Percentiles rank a stretch among this genome's conserved stretches.
Evolutionary conservation across 208 protist species (phyloP).

Genomic region (Acanthamoeba rhysodes): DNA sequence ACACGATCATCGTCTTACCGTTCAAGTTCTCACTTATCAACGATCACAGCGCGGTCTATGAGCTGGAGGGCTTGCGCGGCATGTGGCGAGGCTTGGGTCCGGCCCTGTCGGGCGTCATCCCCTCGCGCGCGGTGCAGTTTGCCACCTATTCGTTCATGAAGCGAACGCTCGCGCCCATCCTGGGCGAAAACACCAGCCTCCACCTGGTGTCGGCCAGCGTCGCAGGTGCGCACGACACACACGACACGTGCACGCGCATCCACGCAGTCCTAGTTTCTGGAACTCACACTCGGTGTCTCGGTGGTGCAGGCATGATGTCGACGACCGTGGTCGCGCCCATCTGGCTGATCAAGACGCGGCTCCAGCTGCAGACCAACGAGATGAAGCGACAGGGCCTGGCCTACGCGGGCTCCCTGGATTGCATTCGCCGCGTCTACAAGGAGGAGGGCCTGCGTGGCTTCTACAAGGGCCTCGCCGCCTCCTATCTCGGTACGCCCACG

Average conservation of each 20-base stretch:
- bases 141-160: constrained; percentile 81
- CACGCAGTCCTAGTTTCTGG: constrained; percentile 43
- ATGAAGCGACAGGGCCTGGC: constrained; percentile 32
- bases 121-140: constrained; percentile 80
- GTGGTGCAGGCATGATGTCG: constrained; percentile 54
- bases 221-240: background rate
- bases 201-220: constrained; percentile 49
- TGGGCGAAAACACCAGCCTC: constrained; percentile 75
- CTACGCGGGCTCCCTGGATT: constrained; percentile 72
- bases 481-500: constrained; percentile 43
- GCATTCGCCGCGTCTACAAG: constrained; percentile 55
- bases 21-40: background rate
- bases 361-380: constrained; percentile 80
- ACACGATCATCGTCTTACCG: background rate
- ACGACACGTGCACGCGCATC: background rate
- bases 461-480: constrained; percentile 81
- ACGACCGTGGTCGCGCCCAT: constrained; percentile 76
- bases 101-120: constrained; percentile 55
- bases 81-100: constrained; percentile 41
- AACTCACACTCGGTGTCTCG: background rate
- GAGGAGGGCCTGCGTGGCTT: constrained; percentile 81
- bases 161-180: constrained; percentile 41
- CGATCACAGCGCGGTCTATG: background rate
- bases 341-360: constrained; percentile 82
- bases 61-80: constrained; percentile 24